Conservation (phyloP, 2,329 filamentous ascomycete genomes). For the Penicillium verrucosum region DNA sequence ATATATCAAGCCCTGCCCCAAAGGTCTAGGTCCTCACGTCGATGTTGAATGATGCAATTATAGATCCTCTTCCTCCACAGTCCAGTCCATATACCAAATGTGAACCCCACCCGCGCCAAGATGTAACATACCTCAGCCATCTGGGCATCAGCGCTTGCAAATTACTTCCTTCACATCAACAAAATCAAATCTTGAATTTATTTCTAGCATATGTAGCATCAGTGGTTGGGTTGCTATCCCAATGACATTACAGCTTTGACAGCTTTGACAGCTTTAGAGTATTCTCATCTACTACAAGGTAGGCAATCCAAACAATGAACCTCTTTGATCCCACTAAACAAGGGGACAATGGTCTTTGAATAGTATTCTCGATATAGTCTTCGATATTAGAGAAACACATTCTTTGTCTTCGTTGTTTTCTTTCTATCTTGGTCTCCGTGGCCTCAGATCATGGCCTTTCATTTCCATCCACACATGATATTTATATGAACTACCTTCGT, state of each 20-base stretch:
- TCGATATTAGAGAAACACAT: background rate
- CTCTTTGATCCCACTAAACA: background rate
- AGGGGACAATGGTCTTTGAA: background rate
- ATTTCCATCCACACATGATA: background rate
- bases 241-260: background rate
- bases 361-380: background rate
- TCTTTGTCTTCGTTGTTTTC: background rate
- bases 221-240: background rate
- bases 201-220: background rate
- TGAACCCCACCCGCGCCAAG: conserved; percentile 5
- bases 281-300: background rate
- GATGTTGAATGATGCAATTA: background rate
- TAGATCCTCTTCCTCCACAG: conserved; percentile 1
- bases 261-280: background rate
- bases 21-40: conserved; percentile 3
- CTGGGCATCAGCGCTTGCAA: background rate
- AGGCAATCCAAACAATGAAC: background rate
- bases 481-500: background rate
- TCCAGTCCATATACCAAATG: background rate
- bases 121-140: background rate
- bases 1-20: background rate
- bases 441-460: background rate
- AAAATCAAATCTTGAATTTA: background rate
- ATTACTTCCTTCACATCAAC: background rate
- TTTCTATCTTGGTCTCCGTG: background rate